These are phyloP conservation scores for Avena atlantica DNA, from an alignment of 176 grass and related monocot species.

Conservation along the genomic window DNA sequence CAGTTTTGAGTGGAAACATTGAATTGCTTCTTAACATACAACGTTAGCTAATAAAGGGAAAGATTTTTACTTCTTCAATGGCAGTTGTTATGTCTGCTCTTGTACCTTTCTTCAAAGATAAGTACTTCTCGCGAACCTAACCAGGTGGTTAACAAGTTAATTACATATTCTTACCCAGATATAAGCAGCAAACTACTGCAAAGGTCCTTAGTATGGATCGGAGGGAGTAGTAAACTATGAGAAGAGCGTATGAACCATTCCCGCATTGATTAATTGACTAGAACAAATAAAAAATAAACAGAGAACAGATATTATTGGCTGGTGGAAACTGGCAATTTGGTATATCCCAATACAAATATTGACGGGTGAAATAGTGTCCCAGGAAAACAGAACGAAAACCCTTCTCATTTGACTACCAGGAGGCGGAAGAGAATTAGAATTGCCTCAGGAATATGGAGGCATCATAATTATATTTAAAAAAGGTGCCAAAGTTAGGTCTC, in stretches of 20 bases:
- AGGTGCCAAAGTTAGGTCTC: neutral
- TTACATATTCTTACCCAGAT: constrained; percentile 16
- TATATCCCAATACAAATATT: constrained; percentile 26
- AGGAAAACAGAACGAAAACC: neutral
- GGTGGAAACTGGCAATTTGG: constrained; percentile 10
- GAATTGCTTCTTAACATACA: constrained; percentile 42
- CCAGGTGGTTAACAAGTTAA: constrained; percentile 38
- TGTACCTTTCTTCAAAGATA: constrained; percentile 97
- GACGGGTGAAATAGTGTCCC: neutral
- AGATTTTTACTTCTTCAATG: constrained; percentile 89
- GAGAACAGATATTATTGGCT: neutral
- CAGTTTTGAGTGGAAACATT: constrained; percentile 20
- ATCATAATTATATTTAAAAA: neutral
- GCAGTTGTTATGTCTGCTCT: constrained; percentile 74
- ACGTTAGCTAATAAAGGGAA: constrained; percentile 33
- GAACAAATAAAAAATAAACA: constrained; percentile 19
- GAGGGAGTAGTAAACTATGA: neutral
- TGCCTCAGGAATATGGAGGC: neutral
- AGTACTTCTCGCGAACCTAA: constrained; percentile 87
- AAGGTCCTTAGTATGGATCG: neutral
- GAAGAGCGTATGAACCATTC: constrained; percentile 24
- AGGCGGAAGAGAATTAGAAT: neutral
- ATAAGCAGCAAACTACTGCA: constrained; percentile 30
- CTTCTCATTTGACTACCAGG: neutral
- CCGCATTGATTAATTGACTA: constrained; percentile 10